Conservation (phyloP, 108 stramenopile species). For the Stephanodiscus triporus region DNA sequence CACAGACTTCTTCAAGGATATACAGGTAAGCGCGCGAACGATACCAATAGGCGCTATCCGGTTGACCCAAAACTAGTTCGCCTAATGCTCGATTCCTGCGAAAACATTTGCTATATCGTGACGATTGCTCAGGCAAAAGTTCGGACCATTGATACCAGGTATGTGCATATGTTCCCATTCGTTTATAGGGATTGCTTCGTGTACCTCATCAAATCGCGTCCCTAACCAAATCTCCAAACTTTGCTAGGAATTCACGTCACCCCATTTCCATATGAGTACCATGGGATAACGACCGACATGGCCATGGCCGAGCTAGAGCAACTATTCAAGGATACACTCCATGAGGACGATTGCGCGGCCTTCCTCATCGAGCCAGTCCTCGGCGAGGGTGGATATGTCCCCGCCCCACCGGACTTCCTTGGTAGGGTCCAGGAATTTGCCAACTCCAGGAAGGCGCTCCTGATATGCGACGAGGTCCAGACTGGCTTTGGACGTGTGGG, state of each 20-base stretch:
- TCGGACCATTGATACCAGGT: conserved; percentile 28
- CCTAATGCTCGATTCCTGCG: background rate
- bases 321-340: conserved; percentile 53
- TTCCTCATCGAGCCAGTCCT: conserved; percentile 68
- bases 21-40: conserved; percentile 22
- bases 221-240: background rate
- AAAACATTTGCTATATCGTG: background rate
- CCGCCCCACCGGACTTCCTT: conserved; percentile 62
- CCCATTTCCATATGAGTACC: conserved; percentile 58
- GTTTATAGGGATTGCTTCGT: background rate
- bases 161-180: background rate
- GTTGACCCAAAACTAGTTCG: background rate
- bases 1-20: conserved; percentile 37
- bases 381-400: conserved; percentile 70
- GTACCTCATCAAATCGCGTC: background rate
- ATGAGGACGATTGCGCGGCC: conserved; percentile 57
- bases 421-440: conserved; percentile 51
- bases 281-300: conserved; percentile 34
- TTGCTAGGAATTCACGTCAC: conserved; percentile 32
- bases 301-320: conserved; percentile 47
- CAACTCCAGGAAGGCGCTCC: conserved; percentile 70
- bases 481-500: conserved; percentile 96
- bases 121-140: conserved; percentile 16
- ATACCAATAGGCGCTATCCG: background rate
- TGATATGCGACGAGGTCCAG: conserved; percentile 97